phyloP scores from a whole-genome alignment of 495 filamentous ascomycete genomes.

The Thermothielavioides terrestris region DNA sequence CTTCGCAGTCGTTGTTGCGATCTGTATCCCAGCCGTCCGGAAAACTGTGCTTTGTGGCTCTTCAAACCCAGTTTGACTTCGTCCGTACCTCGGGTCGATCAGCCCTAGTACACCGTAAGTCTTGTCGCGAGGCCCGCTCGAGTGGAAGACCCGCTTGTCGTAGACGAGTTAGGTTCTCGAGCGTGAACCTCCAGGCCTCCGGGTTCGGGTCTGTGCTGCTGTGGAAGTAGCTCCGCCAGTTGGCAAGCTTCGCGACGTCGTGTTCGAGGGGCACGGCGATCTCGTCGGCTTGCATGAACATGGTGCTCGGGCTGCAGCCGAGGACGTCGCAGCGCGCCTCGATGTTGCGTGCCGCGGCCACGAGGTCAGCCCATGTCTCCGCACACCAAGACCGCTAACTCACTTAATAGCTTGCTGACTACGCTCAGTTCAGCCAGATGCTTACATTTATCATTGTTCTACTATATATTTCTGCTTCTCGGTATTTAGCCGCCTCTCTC shows the following conservation, averaged over 20 bases:
- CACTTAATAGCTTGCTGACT: too few species aligned
- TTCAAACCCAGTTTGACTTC: too few species aligned
- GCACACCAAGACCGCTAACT: conserved; percentile 4
- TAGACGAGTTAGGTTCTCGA: conserved; percentile 7
- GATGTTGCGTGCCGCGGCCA: conserved; percentile 4
- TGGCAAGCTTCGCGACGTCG: conserved; percentile 2
- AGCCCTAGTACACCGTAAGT: conserved; percentile 8
- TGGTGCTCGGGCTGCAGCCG: conserved; percentile 7
- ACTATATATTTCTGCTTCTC: too few species aligned
- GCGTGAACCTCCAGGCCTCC: background rate
- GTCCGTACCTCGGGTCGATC: background rate
- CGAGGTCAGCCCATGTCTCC: conserved; percentile 3
- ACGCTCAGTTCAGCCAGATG: too few species aligned
- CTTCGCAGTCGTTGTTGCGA: too few species aligned
- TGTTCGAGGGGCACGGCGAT: conserved; percentile 10
- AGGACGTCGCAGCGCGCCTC: conserved; percentile 6
- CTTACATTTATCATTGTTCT: too few species aligned
- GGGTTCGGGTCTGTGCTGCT: background rate
- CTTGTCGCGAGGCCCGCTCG: conserved; percentile 11
- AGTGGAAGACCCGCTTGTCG: conserved; percentile 3
- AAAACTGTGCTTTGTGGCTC: too few species aligned
- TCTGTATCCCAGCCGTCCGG: too few species aligned
- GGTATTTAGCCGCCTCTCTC: too few species aligned
- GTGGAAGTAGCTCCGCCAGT: conserved; percentile 4
- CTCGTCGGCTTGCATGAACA: conserved; percentile 7